Conservation (phyloP, 352 stramenopile genomes). For the Aphanomyces astaci region DNA sequence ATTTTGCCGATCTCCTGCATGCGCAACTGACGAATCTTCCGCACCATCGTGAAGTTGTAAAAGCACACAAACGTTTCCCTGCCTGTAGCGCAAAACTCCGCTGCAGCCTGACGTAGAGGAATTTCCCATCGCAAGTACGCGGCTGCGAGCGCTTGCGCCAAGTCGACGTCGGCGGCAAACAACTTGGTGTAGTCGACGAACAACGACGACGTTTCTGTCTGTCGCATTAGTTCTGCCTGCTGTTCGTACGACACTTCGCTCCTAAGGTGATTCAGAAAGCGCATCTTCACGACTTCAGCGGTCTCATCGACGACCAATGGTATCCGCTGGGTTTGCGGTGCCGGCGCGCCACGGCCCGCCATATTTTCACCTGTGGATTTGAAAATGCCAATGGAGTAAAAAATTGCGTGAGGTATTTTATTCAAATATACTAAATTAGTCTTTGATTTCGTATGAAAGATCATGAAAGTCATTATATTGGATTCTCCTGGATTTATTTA, state of each 20-base stretch:
- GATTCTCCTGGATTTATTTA: background rate
- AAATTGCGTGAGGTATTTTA: no score
- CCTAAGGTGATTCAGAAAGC: constrained; percentile 77
- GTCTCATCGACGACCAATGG: constrained; percentile 48
- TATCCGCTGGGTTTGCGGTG: constrained; percentile 9
- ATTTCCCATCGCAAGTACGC: constrained; percentile 80
- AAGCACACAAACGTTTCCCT: constrained; percentile 85
- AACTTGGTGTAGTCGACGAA: constrained; percentile 84
- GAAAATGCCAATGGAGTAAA: background rate
- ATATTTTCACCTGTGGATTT: constrained; percentile 2
- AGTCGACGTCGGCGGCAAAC: constrained; percentile 70
- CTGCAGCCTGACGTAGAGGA: constrained; percentile 21
- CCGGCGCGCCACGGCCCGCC: constrained; percentile 9
- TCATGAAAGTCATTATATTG: background rate
- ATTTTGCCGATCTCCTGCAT: constrained; percentile 92
- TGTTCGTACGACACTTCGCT: constrained; percentile 80
- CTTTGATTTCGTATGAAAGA: background rate
- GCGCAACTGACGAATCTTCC: constrained; percentile 86
- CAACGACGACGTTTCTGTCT: constrained; percentile 79
- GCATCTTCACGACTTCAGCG: constrained; percentile 71
- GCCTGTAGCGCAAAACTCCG: constrained; percentile 22
- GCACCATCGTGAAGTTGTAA: constrained; percentile 66
- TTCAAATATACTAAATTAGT: background rate
- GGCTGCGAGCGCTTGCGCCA: constrained; percentile 73
- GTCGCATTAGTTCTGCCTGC: constrained; percentile 79